A percentile compares a stretch with the other conserved stretches of the same genome.
These are phyloP conservation scores for Phytophthora fragariaefolia DNA, from an alignment of 352 stramenopile genomes.

Conservation along the genomic window DNA sequence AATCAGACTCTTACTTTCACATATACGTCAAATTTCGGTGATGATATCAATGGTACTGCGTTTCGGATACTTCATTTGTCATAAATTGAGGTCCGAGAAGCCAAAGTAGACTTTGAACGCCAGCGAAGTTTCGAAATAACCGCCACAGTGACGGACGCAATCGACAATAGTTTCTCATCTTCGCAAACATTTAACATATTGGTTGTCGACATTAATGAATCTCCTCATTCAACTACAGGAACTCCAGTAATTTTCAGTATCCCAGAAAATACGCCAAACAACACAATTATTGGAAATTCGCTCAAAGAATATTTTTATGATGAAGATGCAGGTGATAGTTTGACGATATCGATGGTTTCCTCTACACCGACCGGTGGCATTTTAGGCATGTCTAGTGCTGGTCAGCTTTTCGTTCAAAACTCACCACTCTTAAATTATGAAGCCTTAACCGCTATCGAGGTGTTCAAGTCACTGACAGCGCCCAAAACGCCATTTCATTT, in stretches of 20 bases:
- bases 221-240: conserved; percentile 8
- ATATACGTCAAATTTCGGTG: conserved; percentile 36
- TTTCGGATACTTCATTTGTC: conserved; percentile 54
- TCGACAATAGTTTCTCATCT: conserved; percentile 31
- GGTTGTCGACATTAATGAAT: conserved; percentile 30
- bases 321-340: conserved; percentile 27
- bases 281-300: conserved; percentile 13
- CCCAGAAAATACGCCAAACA: conserved; percentile 33
- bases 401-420: conserved; percentile 28
- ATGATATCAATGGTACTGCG: conserved; percentile 19
- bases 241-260: conserved; percentile 18
- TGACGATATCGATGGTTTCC: conserved; percentile 9
- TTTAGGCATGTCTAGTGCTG: conserved; percentile 13
- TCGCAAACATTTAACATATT: conserved; percentile 21
- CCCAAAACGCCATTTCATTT: conserved; percentile 20
- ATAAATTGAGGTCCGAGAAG: conserved; percentile 52
- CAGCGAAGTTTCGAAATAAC: conserved; percentile 41
- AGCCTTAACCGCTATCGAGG: conserved; percentile 2
- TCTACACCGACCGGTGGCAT: conserved; percentile 9
- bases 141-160: conserved; percentile 47
- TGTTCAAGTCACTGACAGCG: conserved; percentile 25
- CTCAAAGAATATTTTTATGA: conserved; percentile 27
- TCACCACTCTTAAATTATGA: conserved; percentile 26
- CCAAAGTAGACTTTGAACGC: conserved; percentile 49
- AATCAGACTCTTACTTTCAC: conserved; percentile 53